Evolutionary conservation across 2,329 filamentous ascomycete species (phyloP).

Genomic region (Alternaria sp.): DNA sequence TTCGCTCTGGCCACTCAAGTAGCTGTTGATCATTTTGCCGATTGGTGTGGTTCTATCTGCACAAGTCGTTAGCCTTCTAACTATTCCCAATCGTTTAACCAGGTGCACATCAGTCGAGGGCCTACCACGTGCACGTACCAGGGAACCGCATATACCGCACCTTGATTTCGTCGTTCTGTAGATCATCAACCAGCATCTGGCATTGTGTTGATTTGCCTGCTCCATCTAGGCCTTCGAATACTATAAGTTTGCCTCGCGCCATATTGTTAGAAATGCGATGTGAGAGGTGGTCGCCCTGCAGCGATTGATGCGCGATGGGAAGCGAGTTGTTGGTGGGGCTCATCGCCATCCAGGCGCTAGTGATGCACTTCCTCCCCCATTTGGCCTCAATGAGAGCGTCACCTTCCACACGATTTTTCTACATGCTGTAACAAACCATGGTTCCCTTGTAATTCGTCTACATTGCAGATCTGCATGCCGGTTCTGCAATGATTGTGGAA

Average conservation of each 20-base stretch:
- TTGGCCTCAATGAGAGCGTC: neutral
- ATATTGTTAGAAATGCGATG: conserved; percentile 26
- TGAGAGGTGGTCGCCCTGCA: neutral
- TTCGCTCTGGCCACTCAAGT: conserved; percentile 74
- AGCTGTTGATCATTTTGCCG: conserved; percentile 84
- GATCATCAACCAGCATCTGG: conserved; percentile 66
- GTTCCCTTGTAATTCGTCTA: no score
- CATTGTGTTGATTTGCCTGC: conserved; percentile 95
- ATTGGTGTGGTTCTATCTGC: conserved; percentile 83
- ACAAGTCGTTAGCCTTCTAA: conserved; percentile 2
- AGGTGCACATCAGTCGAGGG: neutral
- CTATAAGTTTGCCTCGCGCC: conserved; percentile 75
- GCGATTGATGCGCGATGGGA: conserved; percentile 5
- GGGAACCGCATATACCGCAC: conserved; percentile 72
- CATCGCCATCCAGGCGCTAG: conserved; percentile 3
- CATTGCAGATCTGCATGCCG: neutral
- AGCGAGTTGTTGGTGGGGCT: conserved; percentile 12
- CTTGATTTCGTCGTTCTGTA: conserved; percentile 61
- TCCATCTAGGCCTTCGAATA: conserved; percentile 87
- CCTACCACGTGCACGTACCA: conserved; percentile 55
- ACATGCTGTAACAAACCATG: no score
- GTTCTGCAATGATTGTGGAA: neutral
- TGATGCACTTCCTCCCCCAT: neutral
- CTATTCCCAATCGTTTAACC: no score
- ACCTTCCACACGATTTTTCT: neutral